Conservation (phyloP, 2,329 filamentous ascomycete genomes). For the Cercospora sp. region DNA sequence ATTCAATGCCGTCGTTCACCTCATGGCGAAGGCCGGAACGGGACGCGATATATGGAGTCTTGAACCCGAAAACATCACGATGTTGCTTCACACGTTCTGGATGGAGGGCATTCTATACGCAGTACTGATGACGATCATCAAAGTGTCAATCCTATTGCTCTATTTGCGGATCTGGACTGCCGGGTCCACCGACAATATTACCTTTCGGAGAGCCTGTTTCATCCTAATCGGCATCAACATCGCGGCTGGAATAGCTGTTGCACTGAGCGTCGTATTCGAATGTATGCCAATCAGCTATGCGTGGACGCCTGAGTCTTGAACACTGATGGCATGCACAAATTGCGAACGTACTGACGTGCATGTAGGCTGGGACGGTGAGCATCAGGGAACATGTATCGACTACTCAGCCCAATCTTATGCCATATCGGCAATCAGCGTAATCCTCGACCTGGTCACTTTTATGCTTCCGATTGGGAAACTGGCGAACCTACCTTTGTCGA, state of each 20-base stretch:
- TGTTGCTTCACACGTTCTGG: constrained; percentile 12
- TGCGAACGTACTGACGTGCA: background rate
- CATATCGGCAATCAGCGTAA: constrained; percentile 9
- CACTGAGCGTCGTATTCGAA: constrained; percentile 8
- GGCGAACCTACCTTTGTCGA: constrained; percentile 3
- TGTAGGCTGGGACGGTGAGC: constrained; percentile 9
- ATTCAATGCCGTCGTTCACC: background rate
- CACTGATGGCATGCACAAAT: background rate
- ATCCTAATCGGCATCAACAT: constrained; percentile 9
- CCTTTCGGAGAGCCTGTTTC: constrained; percentile 12
- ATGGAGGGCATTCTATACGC: constrained; percentile 14
- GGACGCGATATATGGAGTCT: constrained; percentile 15
- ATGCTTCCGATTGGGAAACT: constrained; percentile 13
- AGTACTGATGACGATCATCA: constrained; percentile 14
- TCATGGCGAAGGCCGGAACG: constrained; percentile 7
- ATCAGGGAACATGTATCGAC: constrained; percentile 9
- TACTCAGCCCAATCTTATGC: constrained; percentile 8
- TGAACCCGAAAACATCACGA: constrained; percentile 10
- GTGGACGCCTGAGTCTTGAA: constrained; percentile 7
- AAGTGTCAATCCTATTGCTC: constrained; percentile 16
- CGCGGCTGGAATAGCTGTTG: background rate
- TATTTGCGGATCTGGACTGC: constrained; percentile 18
- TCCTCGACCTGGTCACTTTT: constrained; percentile 15
- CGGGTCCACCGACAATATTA: background rate
- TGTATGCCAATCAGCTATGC: constrained; percentile 10